These are phyloP conservation scores for Alloteropsis semialata DNA, from an alignment of 176 grass and related monocot genomes.

Conservation along the genomic window DNA sequence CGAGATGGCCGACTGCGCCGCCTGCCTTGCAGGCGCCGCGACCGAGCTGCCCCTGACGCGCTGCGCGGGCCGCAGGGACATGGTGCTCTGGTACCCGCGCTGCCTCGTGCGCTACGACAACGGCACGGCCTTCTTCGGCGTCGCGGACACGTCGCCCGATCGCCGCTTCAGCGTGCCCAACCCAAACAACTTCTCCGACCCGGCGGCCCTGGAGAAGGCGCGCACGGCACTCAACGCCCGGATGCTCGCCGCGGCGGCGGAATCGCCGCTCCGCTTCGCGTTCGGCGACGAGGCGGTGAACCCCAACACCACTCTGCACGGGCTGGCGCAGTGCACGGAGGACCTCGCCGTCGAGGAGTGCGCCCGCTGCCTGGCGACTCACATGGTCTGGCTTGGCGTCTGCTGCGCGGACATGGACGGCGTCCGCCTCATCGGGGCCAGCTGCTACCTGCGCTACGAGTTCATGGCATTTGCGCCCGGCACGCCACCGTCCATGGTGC, in stretches of 20 bases:
- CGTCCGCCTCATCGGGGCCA: conserved; percentile 13
- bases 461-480: neutral
- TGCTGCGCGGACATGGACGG: conserved; percentile 30
- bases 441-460: conserved; percentile 35
- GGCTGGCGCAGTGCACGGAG: conserved; percentile 32
- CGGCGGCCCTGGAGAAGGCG: neutral
- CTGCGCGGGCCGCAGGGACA: conserved; percentile 1
- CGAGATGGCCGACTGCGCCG: conserved; percentile 1
- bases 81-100: conserved; percentile 25
- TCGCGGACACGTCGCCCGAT: neutral
- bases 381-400: conserved; percentile 13
- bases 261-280: neutral
- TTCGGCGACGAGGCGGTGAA: conserved; percentile 13
- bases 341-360: conserved; percentile 30
- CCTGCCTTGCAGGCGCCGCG: conserved; percentile 23
- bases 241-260: conserved; percentile 20
- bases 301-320: conserved; percentile 12
- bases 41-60: neutral
- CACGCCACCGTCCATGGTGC: conserved; percentile 8
- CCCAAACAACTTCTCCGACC: conserved; percentile 30
- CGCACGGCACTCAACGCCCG: neutral
- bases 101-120: conserved; percentile 38
- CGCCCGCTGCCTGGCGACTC: conserved; percentile 11
- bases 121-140: conserved; percentile 17
- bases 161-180: neutral